Conservation (phyloP, 73 alveolate species). For the Tetrahymena thermophila region DNA sequence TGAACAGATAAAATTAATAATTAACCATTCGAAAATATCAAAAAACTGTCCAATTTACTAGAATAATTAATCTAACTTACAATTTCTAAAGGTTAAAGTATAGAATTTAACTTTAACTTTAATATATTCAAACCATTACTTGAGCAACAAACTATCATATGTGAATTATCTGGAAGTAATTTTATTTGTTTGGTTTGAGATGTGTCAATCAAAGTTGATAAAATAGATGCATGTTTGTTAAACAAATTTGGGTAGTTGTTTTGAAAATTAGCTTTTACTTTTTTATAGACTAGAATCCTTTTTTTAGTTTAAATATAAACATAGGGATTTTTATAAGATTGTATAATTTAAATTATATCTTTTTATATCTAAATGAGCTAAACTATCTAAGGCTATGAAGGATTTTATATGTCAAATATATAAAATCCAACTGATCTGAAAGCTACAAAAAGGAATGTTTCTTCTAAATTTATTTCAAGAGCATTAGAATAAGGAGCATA, state of each 20-base stretch:
- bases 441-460: neutral
- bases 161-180: neutral
- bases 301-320: neutral
- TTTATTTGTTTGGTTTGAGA: neutral
- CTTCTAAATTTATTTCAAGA: neutral
- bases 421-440: neutral
- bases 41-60: neutral
- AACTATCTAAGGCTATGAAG: neutral
- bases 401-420: neutral
- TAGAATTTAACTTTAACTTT: neutral
- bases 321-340: neutral
- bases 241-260: neutral
- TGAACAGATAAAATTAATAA: neutral
- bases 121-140: neutral
- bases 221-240: neutral
- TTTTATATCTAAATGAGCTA: neutral
- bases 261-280: neutral
- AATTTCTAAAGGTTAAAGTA: neutral
- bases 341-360: neutral
- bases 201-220: neutral
- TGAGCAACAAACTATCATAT: neutral
- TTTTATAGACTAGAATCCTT: neutral
- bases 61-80: neutral
- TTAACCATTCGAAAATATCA: neutral
- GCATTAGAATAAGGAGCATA: neutral